phyloP scores from a whole-genome alignment of 176 grass and related monocot genomes.

The Bonia amplexicaulis region DNA sequence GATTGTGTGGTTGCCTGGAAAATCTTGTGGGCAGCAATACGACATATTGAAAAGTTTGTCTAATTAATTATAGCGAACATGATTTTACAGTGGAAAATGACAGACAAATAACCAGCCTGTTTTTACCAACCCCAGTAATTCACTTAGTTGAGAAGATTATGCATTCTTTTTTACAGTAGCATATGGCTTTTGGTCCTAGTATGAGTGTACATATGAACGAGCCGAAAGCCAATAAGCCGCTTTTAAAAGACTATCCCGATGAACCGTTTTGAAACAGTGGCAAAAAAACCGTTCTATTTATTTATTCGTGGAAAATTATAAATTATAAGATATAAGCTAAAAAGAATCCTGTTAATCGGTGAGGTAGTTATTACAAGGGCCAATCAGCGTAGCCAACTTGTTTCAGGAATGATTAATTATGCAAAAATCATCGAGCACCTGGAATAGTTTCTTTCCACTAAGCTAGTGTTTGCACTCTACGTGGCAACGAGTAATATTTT shows the following conservation, averaged over 20 bases:
- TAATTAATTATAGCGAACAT: not conserved
- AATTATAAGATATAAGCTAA: too few species aligned
- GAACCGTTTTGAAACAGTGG: too few species aligned
- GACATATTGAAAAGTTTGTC: not conserved
- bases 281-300: too few species aligned
- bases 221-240: accelerated
- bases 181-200: too few species aligned
- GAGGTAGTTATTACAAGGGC: not conserved
- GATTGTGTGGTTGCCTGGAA: not conserved
- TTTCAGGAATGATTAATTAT: not conserved
- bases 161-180: too few species aligned
- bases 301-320: too few species aligned
- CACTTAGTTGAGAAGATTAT: too few species aligned
- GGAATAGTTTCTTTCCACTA: conserved; percentile 25
- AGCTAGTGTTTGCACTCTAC: not conserved
- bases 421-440: not conserved
- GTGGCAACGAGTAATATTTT: not conserved
- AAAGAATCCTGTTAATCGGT: not conserved
- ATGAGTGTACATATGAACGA: too few species aligned
- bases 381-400: not conserved
- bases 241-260: too few species aligned
- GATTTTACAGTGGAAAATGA: not conserved
- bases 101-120: not conserved
- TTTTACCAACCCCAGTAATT: not conserved
- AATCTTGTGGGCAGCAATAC: not conserved